Evolutionary conservation across 2,329 filamentous ascomycete species (phyloP), one percentile per base, ranked within the genome.

Genomic region (Diaporthe humulicola): DNA sequence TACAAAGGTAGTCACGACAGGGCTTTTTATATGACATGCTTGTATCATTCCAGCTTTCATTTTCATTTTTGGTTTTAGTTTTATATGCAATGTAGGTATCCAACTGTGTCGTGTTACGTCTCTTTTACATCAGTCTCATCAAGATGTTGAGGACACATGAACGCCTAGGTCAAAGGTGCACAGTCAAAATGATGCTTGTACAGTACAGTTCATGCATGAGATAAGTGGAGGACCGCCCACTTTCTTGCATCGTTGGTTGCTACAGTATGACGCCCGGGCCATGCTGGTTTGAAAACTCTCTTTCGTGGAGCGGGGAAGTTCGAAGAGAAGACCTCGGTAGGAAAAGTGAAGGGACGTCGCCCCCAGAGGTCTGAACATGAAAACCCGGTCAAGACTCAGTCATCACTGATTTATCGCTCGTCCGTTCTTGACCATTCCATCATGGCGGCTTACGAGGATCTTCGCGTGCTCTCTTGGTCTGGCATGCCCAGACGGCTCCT

Each of bases 401-500:
- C 30, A 25, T 7, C 7, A 36, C 42, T 36, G 10, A 6, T 17
- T 25, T 22, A 36, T 50, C 28, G 42, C 19, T 36, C 42, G 6
- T 67, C 42, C 3, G 22, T 22, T 36, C 10, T 50, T 25, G 30
- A n/a, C 25, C 61, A 3, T 10, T 17, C 19, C 19, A 50, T 17
- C 7, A 67, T 67, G 61, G 42, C 28, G 30, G 6, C 30, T 12
- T 12, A 3, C 4, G 22, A 67, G n/a, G 22, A 38, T 3, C 3
- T 50, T 36, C 30, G 19, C 17, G 28, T 6, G 10, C 22, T 50
- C 17, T 45, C 22, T 19, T 67, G 61, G 61, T 48, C 42, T 0
- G 61, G 6, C 10, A 36, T 67, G 28, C 42, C 30, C 61, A 36
- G 61, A 14, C 61, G 61, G 17, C 61, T 73, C n/a, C 19, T 66